These are phyloP conservation scores for Aspergillus mulundensis DNA, from an alignment of 495 filamentous ascomycete species.

Conservation along the genomic window DNA sequence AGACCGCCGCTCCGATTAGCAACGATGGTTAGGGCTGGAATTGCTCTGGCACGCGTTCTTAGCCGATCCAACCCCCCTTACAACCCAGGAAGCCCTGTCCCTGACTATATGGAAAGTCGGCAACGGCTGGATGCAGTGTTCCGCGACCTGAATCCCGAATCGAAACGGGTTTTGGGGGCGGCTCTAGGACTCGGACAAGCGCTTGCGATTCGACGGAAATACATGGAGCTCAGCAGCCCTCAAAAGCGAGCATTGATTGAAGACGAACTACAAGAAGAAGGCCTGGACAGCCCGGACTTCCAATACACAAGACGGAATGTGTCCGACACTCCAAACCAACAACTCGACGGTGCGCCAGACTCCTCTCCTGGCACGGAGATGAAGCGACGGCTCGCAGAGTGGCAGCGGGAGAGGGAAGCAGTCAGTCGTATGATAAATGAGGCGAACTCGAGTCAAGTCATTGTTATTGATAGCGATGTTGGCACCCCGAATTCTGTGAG, in stretches of 20 bases:
- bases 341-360: conserved; percentile 2
- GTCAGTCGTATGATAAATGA: conserved; percentile 48
- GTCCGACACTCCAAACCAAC: conserved; percentile 13
- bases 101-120: conserved; percentile 21
- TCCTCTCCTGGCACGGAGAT: conserved; percentile 11
- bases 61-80: conserved; percentile 9
- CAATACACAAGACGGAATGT: not conserved
- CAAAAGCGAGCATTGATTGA: not conserved
- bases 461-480: conserved; percentile 49
- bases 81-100: not conserved
- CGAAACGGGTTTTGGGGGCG: conserved; percentile 40
- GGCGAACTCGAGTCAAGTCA: conserved; percentile 44
- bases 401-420: conserved; percentile 48
- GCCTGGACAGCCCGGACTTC: conserved; percentile 3
- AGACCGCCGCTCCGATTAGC: conserved; percentile 31
- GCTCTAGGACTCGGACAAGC: conserved; percentile 48
- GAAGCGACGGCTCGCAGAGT: conserved; percentile 38
- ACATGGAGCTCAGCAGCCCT: conserved; percentile 15
- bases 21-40: conserved; percentile 42
- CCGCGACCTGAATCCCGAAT: conserved; percentile 40
- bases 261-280: conserved; percentile 4
- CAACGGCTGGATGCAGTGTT: conserved; percentile 41
- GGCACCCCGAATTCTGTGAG: conserved; percentile 7
- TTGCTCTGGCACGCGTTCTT: conserved; percentile 46
- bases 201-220: conserved; percentile 34